Conservation (phyloP, 2,329 filamentous ascomycete species). For the Aspergillus pseudoviridinutans region DNA sequence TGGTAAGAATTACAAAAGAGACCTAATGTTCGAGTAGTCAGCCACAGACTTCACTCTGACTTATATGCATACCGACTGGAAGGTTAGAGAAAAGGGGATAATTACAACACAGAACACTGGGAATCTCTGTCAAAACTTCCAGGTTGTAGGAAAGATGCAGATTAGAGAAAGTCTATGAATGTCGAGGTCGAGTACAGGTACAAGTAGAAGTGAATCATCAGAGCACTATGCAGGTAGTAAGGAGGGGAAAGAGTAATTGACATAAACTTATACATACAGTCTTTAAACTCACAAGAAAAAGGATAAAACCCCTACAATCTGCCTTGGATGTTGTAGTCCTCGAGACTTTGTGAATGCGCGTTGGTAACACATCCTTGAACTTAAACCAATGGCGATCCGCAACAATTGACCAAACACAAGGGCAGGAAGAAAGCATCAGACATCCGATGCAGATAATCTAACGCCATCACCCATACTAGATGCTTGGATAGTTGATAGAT, state of each 20-base stretch:
- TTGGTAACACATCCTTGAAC: neutral
- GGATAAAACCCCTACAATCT: neutral
- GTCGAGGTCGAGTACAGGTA: neutral
- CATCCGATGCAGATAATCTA: conserved; percentile 5
- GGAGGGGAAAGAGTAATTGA: conserved; percentile 2
- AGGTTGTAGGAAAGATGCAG: neutral
- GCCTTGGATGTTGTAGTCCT: neutral
- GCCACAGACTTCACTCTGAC: neutral
- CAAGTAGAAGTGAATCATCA: neutral
- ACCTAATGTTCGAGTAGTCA: neutral
- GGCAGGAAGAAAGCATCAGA: conserved; percentile 3
- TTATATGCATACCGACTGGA: neutral
- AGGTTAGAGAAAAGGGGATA: neutral
- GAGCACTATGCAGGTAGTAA: neutral
- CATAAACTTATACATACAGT: neutral
- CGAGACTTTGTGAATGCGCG: neutral
- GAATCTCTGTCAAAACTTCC: neutral
- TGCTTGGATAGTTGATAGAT: neutral
- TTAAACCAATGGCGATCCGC: neutral
- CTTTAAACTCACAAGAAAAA: neutral
- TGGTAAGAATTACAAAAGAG: neutral
- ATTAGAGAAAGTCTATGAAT: neutral
- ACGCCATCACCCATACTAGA: neutral
- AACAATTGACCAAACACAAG: neutral
- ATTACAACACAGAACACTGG: neutral